phyloP scores from a whole-genome alignment of 768 basidiomycete species.

The Kwoniella bestiolae region DNA sequence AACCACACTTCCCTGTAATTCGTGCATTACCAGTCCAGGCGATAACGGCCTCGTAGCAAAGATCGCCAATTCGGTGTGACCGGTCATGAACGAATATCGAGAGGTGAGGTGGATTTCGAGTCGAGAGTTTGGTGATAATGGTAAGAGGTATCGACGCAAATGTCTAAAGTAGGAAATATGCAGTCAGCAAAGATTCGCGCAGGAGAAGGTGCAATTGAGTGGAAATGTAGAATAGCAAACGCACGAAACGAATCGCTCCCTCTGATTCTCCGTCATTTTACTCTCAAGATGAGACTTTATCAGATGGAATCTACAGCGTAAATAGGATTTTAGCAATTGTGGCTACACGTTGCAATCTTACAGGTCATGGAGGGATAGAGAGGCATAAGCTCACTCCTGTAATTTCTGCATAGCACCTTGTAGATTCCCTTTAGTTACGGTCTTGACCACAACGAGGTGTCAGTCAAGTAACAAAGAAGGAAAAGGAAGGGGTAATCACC shows the following conservation, averaged over 20 bases:
- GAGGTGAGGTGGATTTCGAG: conserved; percentile 53
- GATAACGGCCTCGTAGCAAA: conserved; percentile 46
- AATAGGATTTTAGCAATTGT: background rate
- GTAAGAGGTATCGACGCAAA: conserved; percentile 49
- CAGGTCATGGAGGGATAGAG: too few species aligned
- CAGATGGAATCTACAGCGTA: conserved; percentile 35
- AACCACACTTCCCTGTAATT: conserved; percentile 50
- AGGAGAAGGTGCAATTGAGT: background rate
- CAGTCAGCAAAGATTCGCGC: background rate
- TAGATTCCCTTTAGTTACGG: conserved; percentile 38
- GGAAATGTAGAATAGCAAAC: conserved; percentile 9
- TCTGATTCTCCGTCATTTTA: conserved; percentile 38
- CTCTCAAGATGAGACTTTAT: conserved; percentile 40
- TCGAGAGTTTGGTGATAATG: conserved; percentile 45
- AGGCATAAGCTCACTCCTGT: conserved; percentile 49
- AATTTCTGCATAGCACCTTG: conserved; percentile 34
- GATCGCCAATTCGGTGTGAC: conserved; percentile 53
- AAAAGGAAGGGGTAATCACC: conserved; percentile 26
- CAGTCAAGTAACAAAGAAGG: conserved; percentile 8
- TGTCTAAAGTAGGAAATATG: conserved; percentile 34
- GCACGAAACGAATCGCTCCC: conserved; percentile 47
- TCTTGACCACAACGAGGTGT: conserved; percentile 21
- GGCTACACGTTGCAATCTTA: background rate
- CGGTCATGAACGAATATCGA: conserved; percentile 47
- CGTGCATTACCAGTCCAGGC: conserved; percentile 34